These are phyloP conservation scores for Litsea cubeba DNA, from an alignment of 164 flowering plant species.

Conservation along the genomic window DNA sequence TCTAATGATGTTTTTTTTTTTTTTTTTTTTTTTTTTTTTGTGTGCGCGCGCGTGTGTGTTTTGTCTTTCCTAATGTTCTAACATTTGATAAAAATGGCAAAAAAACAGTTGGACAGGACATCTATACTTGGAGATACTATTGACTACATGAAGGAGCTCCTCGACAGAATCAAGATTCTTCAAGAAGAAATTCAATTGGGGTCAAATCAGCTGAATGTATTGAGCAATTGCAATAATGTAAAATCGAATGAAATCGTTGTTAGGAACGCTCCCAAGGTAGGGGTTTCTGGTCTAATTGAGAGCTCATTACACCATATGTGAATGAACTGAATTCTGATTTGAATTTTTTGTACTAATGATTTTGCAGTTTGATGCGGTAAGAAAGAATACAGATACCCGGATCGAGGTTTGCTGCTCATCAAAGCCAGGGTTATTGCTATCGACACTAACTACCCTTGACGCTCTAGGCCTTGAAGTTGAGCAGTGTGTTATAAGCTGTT, in stretches of 20 bases:
- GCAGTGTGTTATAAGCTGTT: constrained; percentile 88
- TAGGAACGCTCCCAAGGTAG: constrained; percentile 79
- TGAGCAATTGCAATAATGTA: constrained; percentile 42
- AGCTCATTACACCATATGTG: background rate
- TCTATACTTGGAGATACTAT: constrained; percentile 91
- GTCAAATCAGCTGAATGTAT: constrained; percentile 30
- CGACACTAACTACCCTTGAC: constrained; percentile 67
- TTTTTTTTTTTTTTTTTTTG: too few relatives aligned
- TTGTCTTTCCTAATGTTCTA: background rate
- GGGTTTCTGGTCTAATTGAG: background rate
- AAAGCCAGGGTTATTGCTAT: constrained; percentile 67
- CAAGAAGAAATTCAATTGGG: constrained; percentile 48
- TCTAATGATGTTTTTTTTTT: too few relatives aligned
- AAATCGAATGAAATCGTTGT: constrained; percentile 53
- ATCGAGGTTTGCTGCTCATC: constrained; percentile 67
- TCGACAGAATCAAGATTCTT: constrained; percentile 60
- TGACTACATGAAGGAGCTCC: constrained; percentile 84
- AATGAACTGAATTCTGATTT: background rate
- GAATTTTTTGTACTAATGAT: background rate
- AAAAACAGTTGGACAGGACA: constrained; percentile 85
- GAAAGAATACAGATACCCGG: constrained; percentile 49
- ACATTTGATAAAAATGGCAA: background rate
- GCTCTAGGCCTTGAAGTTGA: constrained; percentile 82
- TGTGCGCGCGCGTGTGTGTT: too few relatives aligned
- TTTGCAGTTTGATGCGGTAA: constrained; percentile 74